Conservation (phyloP, 2,329 filamentous ascomycete species). For the Colletotrichum echinochloae region DNA sequence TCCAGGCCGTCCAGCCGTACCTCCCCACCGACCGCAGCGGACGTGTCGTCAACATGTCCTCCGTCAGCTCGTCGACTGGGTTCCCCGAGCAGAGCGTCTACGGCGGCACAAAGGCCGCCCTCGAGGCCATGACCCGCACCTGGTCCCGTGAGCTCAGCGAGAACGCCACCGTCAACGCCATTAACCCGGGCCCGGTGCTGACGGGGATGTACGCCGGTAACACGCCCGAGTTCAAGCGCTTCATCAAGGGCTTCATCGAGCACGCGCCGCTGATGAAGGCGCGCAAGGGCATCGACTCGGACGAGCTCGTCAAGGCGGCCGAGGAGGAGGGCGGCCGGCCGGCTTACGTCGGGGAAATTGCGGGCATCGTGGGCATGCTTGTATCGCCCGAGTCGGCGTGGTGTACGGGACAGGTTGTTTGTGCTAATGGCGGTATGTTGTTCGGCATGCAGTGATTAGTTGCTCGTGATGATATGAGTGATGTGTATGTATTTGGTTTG, state of each 20-base stretch:
- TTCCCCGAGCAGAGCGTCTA: constrained; percentile 68
- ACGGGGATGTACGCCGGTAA: constrained; percentile 64
- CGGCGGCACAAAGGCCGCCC: constrained; percentile 68
- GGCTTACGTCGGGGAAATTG: constrained; percentile 77
- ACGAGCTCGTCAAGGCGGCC: constrained; percentile 70
- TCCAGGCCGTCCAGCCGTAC: constrained; percentile 78
- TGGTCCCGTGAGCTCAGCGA: constrained; percentile 69
- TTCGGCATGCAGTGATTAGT: constrained; percentile 47
- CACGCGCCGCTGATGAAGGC: constrained; percentile 72
- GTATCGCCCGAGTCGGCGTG: constrained; percentile 78
- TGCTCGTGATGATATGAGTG: neutral
- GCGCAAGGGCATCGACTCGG: constrained; percentile 70
- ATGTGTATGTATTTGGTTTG: neutral
- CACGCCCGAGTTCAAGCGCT: constrained; percentile 55
- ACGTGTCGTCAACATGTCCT: constrained; percentile 67
- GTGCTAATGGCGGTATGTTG: constrained; percentile 82
- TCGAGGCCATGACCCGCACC: constrained; percentile 70
- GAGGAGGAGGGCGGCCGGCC: constrained; percentile 67
- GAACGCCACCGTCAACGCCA: constrained; percentile 66
- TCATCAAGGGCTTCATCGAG: constrained; percentile 58
- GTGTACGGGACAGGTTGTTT: constrained; percentile 84
- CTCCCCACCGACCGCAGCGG: constrained; percentile 75
- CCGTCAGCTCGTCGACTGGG: constrained; percentile 65
- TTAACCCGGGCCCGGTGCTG: constrained; percentile 69
- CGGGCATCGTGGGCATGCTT: constrained; percentile 81